These are phyloP conservation scores for Citrus inodora DNA, from an alignment of 345 rosid species.

Conservation along the genomic window DNA sequence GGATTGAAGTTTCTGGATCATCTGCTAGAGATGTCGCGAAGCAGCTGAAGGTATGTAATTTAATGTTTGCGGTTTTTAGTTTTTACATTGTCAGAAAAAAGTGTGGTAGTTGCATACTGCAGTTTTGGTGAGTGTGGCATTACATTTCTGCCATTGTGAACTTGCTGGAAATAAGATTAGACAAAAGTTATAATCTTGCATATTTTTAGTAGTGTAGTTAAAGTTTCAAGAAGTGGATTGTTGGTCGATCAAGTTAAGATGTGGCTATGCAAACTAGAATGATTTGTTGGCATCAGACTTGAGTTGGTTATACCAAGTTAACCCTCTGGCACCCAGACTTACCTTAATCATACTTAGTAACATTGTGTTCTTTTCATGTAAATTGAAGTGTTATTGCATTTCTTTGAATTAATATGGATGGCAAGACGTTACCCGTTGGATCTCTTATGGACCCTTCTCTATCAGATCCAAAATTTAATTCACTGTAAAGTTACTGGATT, in stretches of 20 bases:
- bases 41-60: constrained; percentile 66
- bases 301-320: not conserved
- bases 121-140: not conserved
- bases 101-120: not conserved
- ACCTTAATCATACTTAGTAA: not conserved
- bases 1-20: constrained; percentile 93
- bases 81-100: not conserved
- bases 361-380: not conserved
- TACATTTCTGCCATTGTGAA: not conserved
- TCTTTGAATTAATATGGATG: not conserved
- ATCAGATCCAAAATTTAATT: too few relatives aligned
- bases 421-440: not conserved
- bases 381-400: not conserved
- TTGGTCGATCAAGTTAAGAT: not conserved
- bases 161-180: not conserved
- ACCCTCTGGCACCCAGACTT: not conserved
- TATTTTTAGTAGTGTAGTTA: not conserved
- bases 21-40: constrained; percentile 83
- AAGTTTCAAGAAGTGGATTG: not conserved
- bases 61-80: not conserved
- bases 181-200: not conserved
- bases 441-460: too few relatives aligned
- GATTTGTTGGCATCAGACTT: not conserved
- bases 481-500: too few relatives aligned
- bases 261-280: not conserved